A percentile compares a stretch with the other conserved stretches of the same genome.
phyloP scores from a whole-genome alignment of 108 stramenopile species.

The Epithemia pelagica region DNA sequence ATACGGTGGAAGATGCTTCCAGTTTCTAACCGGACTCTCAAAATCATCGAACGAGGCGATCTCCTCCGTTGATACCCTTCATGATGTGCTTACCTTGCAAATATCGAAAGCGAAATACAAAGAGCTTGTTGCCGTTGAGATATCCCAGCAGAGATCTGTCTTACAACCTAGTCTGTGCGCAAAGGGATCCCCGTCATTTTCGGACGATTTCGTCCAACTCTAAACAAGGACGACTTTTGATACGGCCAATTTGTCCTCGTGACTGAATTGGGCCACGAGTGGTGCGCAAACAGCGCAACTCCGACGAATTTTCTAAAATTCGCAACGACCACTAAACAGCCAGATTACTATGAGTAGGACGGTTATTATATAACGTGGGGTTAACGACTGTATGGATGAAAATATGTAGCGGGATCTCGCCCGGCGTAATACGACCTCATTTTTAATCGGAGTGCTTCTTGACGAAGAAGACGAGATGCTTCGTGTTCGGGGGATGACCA shows the following conservation, averaged over 20 bases:
- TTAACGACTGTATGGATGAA: neutral
- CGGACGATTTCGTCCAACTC: neutral
- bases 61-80: too few species aligned
- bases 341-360: neutral
- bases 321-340: neutral
- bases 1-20: neutral
- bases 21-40: neutral
- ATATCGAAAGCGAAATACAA: too few species aligned
- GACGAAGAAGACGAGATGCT: neutral
- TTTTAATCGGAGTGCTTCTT: neutral
- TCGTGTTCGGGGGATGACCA: neutral
- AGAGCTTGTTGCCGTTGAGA: neutral
- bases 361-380: neutral
- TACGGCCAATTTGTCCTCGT: neutral
- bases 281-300: neutral
- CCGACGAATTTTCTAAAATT: neutral
- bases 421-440: neutral
- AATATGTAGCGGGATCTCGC: neutral
- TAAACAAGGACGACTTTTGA: neutral
- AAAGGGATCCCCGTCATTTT: neutral
- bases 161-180: neutral
- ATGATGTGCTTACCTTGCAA: too few species aligned
- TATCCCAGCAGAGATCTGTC: neutral
- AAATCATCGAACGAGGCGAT: neutral
- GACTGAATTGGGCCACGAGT: neutral